phyloP scores from a whole-genome alignment of 1,284 basidiomycete genomes.

The Psilocybe mexicana region DNA sequence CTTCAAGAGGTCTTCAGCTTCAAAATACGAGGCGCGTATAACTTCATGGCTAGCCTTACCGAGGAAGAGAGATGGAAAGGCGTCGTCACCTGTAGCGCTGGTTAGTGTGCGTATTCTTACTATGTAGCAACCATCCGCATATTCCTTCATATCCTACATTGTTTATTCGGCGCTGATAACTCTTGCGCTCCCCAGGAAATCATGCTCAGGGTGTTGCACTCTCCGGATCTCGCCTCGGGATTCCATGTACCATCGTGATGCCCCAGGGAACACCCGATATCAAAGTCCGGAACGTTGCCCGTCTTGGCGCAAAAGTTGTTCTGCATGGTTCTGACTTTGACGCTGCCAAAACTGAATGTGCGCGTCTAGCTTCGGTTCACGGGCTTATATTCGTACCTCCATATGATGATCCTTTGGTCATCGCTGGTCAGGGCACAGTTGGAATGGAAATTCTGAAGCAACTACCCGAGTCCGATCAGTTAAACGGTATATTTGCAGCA shows the following conservation, averaged over 20 bases:
- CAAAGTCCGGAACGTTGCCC: conserved; percentile 93
- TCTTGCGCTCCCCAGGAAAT: conserved; percentile 64
- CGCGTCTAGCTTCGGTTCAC: conserved; percentile 75
- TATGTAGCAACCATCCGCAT: conserved; percentile 5
- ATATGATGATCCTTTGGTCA: conserved; percentile 96
- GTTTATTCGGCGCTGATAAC: conserved; percentile 3
- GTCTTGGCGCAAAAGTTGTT: conserved; percentile 93
- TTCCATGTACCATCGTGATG: conserved; percentile 99
- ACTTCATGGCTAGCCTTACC: conserved; percentile 92
- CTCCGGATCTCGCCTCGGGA: conserved; percentile 82
- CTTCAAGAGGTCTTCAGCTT: conserved; percentile 98
- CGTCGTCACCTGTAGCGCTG: conserved; percentile 96
- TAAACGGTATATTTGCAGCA: conserved; percentile 89
- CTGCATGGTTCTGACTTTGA: conserved; percentile 94
- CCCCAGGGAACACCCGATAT: conserved; percentile 93
- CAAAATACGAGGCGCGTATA: conserved; percentile 98
- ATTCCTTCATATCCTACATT: conserved; percentile 2
- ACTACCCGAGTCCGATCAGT: conserved; percentile 65
- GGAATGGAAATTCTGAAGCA: conserved; percentile 95
- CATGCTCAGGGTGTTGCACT: conserved; percentile 99
- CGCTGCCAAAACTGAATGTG: conserved; percentile 94
- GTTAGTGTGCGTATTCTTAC: conserved; percentile 66
- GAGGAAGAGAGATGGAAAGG: conserved; percentile 96
- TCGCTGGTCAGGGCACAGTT: conserved; percentile 96
- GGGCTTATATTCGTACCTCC: conserved; percentile 93